phyloP scores from a whole-genome alignment of 257 asterid genomes.

The Knoxia roxburghii region DNA sequence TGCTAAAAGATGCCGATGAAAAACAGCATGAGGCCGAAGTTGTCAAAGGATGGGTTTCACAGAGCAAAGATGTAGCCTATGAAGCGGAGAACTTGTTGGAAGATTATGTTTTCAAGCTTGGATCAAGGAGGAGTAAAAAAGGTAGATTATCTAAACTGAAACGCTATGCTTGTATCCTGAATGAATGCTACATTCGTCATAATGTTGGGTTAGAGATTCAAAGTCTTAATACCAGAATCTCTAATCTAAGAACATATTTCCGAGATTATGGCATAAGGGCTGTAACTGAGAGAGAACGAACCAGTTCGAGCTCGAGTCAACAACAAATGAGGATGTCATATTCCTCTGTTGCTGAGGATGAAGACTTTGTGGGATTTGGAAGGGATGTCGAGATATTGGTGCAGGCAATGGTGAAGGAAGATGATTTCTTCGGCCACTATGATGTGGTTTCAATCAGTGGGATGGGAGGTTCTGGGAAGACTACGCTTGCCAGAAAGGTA shows the following conservation, averaged over 20 bases:
- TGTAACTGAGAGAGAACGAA: background rate
- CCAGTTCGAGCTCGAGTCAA: background rate
- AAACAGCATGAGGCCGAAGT: background rate
- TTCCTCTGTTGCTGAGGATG: background rate
- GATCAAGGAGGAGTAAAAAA: background rate
- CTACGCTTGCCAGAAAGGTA: background rate
- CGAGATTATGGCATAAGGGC: constrained; percentile 2
- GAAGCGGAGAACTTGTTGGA: constrained; percentile 6
- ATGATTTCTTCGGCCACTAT: background rate
- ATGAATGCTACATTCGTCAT: background rate
- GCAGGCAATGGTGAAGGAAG: background rate
- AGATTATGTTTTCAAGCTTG: background rate
- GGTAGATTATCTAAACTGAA: background rate
- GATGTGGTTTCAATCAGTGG: background rate
- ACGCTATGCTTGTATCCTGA: background rate
- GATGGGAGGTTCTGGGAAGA: background rate
- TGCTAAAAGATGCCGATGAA: constrained; percentile 1
- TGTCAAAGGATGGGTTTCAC: background rate
- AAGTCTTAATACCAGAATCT: constrained; percentile 1
- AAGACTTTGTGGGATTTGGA: background rate
- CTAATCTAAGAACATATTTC: background rate
- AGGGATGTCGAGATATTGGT: background rate
- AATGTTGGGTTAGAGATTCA: constrained; percentile 1
- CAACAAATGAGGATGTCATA: background rate
- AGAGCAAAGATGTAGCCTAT: constrained; percentile 2